Conservation (phyloP, 371 early-diverging fungal genomes). For the Lichtheimia ramosa region DNA sequence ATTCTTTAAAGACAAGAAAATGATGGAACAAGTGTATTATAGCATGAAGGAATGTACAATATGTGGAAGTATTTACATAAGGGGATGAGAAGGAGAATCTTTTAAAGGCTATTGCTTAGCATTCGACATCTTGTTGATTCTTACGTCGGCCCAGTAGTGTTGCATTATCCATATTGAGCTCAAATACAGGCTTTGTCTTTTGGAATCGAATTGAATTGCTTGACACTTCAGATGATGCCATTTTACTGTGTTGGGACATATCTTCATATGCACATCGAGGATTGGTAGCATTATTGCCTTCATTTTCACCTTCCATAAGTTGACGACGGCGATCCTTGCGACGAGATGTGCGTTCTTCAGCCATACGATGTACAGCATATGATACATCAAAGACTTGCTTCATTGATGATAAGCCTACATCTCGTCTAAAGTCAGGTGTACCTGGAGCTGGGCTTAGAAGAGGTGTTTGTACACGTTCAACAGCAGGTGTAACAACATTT, state of each 20-base stretch:
- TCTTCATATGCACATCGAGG: neutral
- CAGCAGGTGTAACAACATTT: too few relatives aligned
- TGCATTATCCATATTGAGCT: slow-evolving; percentile 57
- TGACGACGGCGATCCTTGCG: slow-evolving; percentile 1
- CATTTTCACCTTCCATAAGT: neutral
- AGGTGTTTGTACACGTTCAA: slow-evolving; percentile 2
- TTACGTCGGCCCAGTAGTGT: slow-evolving; percentile 58
- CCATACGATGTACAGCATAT: slow-evolving; percentile 48
- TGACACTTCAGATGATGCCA: neutral
- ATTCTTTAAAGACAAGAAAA: too few relatives aligned
- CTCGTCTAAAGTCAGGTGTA: neutral
- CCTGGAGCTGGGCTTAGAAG: slow-evolving; percentile 1
- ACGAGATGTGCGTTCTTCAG: slow-evolving; percentile 41
- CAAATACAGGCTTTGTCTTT: slow-evolving; percentile 27
- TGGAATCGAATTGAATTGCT: neutral
- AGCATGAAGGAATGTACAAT: too few relatives aligned
- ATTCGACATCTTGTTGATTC: slow-evolving; percentile 4
- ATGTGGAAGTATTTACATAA: too few relatives aligned
- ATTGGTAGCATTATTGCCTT: neutral
- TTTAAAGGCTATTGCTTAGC: too few relatives aligned
- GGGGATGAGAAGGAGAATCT: too few relatives aligned
- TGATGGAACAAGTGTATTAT: too few relatives aligned
- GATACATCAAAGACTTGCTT: slow-evolving; percentile 52
- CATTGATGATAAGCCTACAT: slow-evolving; percentile 35
- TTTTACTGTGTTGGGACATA: neutral